Evolutionary conservation across 108 stramenopile species (phyloP), one percentile per base, ranked within the genome.

Genomic region (Pseudonitzschia delicatissima): DNA sequence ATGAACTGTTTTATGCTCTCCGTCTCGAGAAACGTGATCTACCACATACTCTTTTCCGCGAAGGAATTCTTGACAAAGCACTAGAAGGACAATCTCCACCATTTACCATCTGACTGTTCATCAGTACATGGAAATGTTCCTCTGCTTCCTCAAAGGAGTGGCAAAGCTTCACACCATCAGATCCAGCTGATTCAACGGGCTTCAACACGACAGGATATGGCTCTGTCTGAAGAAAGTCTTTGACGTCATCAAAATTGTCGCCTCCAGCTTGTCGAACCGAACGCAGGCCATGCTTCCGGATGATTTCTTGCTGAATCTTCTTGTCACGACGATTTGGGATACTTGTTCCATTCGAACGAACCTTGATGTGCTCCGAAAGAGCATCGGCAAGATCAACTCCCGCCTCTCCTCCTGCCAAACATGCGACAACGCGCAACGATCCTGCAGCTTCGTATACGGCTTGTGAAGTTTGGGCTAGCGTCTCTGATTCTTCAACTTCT

Each of bases 141-240:
- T 86, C 87, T 13, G 94, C 95, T 57, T 98, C 96, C 5, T 90
- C 93, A 60, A 87, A 75, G 61, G 83, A 74, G 57, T 87, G 84
- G 61, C 96, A 96, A 18, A 97, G 85, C 68, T 91, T 95, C 15
- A 97, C 98, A 39, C 92, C 96, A 67, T 98, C 98, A 17, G 87
- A 88, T 8, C 98, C 98, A 15, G 98, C 96, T 37, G 79, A 84
- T 64, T 92, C 94, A 9, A 82, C 80, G 8, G 98, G 98, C 73
- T 98, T 98, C 23, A 98, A 68, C 4, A 98, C 94, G 45, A 94
- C 86, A 48, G 94, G 90, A 59, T 84, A 93, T 12, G 74, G 74
- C 44, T 88, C 87, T 15, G 71, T 82, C 27, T 66, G 61, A 28
- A 97, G 78, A 65, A 95, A 95, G 20, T 70, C 65, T 53, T 90